Conservation (phyloP, 352 stramenopile genomes). For the Phytopythium helicoides region DNA sequence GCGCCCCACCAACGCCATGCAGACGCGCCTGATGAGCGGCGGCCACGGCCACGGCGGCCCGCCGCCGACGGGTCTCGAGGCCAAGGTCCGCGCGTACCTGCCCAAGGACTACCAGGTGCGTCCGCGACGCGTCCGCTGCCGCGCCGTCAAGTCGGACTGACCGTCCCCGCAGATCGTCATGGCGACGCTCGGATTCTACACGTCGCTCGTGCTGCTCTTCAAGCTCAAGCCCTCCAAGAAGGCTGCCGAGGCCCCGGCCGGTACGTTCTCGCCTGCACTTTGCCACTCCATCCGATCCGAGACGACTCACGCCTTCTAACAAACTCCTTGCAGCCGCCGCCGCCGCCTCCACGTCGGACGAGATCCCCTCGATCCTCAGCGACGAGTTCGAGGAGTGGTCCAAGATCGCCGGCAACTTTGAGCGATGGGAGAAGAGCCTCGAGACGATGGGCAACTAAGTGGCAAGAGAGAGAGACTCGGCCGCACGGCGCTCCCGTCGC, state of each 20-base stretch:
- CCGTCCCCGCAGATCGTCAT: constrained; percentile 53
- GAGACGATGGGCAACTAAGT: constrained; percentile 82
- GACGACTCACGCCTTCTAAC: no score
- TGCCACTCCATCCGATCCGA: no score
- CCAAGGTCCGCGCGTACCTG: constrained; percentile 81
- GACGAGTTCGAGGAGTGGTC: constrained; percentile 88
- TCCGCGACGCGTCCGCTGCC: not conserved
- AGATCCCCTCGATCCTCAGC: constrained; percentile 80
- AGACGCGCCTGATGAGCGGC: constrained; percentile 73
- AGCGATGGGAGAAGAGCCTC: constrained; percentile 87
- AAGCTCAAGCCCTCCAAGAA: constrained; percentile 87
- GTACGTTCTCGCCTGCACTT: no score
- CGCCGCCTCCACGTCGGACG: constrained; percentile 38
- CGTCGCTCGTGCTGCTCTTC: constrained; percentile 75
- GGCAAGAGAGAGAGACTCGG: constrained; percentile 7
- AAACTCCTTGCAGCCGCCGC: constrained; percentile 21
- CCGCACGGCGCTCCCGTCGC: not conserved
- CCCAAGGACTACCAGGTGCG: constrained; percentile 86
- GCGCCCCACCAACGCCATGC: constrained; percentile 43
- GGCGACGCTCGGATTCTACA: constrained; percentile 79
- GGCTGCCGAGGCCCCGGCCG: constrained; percentile 48
- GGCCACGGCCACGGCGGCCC: constrained; percentile 56
- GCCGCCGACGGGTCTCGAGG: constrained; percentile 73
- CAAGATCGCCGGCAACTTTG: constrained; percentile 79
- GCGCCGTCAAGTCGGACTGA: no score